A percentile compares a stretch with the other conserved stretches of the same genome.
These are phyloP conservation scores for Pythium periplocum DNA, from an alignment of 352 stramenopile genomes.

Conservation along the genomic window DNA sequence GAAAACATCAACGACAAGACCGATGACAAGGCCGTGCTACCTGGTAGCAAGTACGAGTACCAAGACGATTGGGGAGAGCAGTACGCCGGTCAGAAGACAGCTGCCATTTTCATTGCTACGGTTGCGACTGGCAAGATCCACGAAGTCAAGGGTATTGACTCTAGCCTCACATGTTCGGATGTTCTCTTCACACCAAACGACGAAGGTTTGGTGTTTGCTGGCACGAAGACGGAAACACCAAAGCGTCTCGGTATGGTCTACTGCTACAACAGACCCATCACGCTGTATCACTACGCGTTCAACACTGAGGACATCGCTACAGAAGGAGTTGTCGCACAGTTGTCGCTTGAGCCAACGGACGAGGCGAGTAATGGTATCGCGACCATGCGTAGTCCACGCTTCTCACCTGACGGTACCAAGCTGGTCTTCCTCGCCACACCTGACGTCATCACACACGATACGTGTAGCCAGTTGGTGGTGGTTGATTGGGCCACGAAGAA, in stretches of 20 bases:
- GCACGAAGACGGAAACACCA: constrained; percentile 42
- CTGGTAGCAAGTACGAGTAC: constrained; percentile 60
- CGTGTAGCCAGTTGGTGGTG: constrained; percentile 61
- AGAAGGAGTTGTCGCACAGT: constrained; percentile 25
- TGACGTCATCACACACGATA: constrained; percentile 70
- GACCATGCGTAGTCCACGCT: constrained; percentile 51
- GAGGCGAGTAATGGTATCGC: constrained; percentile 33
- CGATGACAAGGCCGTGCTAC: constrained; percentile 14
- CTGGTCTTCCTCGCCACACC: constrained; percentile 67
- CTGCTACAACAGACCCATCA: constrained; percentile 79
- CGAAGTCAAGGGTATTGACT: constrained; percentile 45
- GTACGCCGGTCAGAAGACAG: constrained; percentile 71
- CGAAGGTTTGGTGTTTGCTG: constrained; percentile 58
- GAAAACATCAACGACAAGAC: constrained; percentile 48
- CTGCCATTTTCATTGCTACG: constrained; percentile 60
- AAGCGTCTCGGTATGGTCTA: constrained; percentile 80
- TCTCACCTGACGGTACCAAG: constrained; percentile 59
- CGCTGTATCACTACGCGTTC: constrained; percentile 41
- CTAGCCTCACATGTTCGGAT: constrained; percentile 60
- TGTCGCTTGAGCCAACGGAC: constrained; percentile 31
- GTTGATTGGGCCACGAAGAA: constrained; percentile 57
- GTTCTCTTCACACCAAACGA: constrained; percentile 57
- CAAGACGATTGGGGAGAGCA: constrained; percentile 84
- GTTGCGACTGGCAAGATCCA: constrained; percentile 58
- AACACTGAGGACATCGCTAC: too few species aligned